Conservation (phyloP, 306 rosid genomes). For the Rubus idaeus region DNA sequence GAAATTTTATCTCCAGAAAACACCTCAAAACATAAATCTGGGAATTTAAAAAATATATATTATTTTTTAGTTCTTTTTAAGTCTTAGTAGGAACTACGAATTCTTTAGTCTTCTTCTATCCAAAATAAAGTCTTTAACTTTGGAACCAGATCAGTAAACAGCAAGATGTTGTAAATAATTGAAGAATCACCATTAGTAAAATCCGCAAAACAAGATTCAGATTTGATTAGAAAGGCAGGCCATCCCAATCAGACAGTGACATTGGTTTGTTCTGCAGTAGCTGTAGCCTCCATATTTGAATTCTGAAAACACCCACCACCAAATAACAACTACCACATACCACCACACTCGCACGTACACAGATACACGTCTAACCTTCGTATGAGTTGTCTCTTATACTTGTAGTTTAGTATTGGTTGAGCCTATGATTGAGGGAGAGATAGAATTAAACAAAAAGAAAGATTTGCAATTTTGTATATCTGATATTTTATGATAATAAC, state of each 20-base stretch:
- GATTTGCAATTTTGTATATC: not conserved
- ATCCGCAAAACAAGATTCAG: not conserved
- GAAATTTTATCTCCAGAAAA: not conserved
- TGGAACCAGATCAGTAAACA: not conserved
- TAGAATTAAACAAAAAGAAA: constrained; percentile 7
- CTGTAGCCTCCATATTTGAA: constrained; percentile 43
- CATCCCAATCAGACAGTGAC: constrained; percentile 24
- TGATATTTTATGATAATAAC: not conserved
- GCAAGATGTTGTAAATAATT: not conserved
- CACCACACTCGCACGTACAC: constrained; percentile 22
- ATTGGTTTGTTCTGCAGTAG: constrained; percentile 58
- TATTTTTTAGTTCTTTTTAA: not conserved
- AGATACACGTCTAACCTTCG: constrained; percentile 11
- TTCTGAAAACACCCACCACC: constrained; percentile 36
- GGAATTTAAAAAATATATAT: not conserved
- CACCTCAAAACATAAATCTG: not conserved
- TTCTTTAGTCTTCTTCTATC: not conserved
- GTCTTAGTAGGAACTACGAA: not conserved
- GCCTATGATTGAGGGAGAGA: constrained; percentile 39
- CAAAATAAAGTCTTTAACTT: not conserved
- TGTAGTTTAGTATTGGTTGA: constrained; percentile 39
- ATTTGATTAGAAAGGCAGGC: constrained; percentile 15
- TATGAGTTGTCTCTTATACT: constrained; percentile 29
- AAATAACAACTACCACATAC: constrained; percentile 4
- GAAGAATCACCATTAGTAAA: not conserved